Evolutionary conservation across 225 moss, liverwort and hornwort species (phyloP), one percentile per base, ranked within the genome.

Genomic region (Lunularia cruciata): DNA sequence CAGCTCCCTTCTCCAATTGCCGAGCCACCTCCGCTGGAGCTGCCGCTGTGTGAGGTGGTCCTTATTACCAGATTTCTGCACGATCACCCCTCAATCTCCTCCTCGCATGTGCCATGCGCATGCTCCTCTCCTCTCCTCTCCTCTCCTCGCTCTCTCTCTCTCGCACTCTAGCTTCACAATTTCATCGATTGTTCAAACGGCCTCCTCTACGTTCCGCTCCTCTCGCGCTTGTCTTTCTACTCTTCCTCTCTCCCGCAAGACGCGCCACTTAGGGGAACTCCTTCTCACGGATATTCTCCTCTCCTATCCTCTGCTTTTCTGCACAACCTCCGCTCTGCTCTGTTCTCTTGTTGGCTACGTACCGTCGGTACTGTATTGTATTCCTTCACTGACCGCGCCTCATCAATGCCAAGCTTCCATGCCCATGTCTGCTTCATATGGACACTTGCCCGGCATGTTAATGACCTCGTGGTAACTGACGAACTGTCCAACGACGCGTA

Each of bases 41-140:
- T 69, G 69, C 55, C 67, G 38, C 56, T 55, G 55, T 43, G 56
- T 56, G 40, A 39, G 69, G 22, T 69, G 28, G 39, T 40, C 40
- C 69, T 40, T 30, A 55, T 45, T 22, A 68, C 56, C 69, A 69
- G 69, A 69, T 69, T 26, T 37, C 30, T 40, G 39, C 69, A 56
- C 55, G 69, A 69, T 57, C 56, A 14, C 68, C n/a, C n/a, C 68
- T 36, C 18, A 68, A 68, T 52, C 49, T 27, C n/a, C 54, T 69
- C 69, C 16, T 28, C 37, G 69, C 69, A 69, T 69, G 69, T 69
- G 55, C 68, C 52, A 51, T 67, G 54, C 22, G 68, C 69, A 40
- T 60, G 19, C 60, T 18, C 19, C 56, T 60, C 34, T 36, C 22
- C 36, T 60, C 55, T 56, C 30, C 27, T 6, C 40, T 40, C 40